Percentiles rank a stretch among this genome's conserved stretches.
These are phyloP conservation scores for Dendrostoma leiphaemia DNA, from an alignment of 2,329 filamentous ascomycete genomes.

Conservation along the genomic window DNA sequence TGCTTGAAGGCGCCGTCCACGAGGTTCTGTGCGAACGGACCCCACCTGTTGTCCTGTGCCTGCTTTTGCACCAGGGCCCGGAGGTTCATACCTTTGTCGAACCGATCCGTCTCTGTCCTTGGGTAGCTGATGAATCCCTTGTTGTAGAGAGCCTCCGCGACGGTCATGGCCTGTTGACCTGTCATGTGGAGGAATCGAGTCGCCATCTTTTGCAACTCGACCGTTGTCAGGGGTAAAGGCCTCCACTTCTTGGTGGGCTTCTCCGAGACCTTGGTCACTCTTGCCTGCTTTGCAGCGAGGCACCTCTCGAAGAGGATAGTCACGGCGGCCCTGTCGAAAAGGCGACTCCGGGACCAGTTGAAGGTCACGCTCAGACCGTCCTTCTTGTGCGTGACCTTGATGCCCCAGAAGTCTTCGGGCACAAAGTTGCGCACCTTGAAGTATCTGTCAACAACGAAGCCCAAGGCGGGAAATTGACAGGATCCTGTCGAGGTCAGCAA, in stretches of 20 bases:
- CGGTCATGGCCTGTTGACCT: constrained; percentile 84
- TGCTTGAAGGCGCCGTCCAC: constrained; percentile 74
- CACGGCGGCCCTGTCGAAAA: constrained; percentile 85
- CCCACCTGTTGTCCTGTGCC: constrained; percentile 73
- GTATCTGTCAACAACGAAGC: constrained; percentile 96
- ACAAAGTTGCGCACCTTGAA: constrained; percentile 92
- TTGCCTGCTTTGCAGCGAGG: constrained; percentile 70
- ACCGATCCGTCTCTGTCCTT: constrained; percentile 94
- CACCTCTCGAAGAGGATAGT: constrained; percentile 85
- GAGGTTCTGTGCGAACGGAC: constrained; percentile 72
- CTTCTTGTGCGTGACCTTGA: constrained; percentile 77
- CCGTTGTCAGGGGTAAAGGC: constrained; percentile 88
- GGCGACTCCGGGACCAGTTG: constrained; percentile 73
- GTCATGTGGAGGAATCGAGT: constrained; percentile 87
- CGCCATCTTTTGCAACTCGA: constrained; percentile 94
- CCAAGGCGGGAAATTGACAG: constrained; percentile 94
- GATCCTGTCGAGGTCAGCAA: too few relatives aligned
- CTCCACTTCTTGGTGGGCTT: constrained; percentile 95
- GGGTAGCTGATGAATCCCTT: constrained; percentile 97
- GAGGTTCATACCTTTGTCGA: constrained; percentile 86
- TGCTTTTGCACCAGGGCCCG: constrained; percentile 80
- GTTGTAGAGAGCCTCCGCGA: constrained; percentile 85
- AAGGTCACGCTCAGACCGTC: constrained; percentile 81
- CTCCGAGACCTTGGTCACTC: constrained; percentile 80
- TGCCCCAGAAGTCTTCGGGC: constrained; percentile 88